Evolutionary conservation across 2,329 filamentous ascomycete genomes (phyloP).

Genomic region (Ceratocystiopsis brevicomis): DNA sequence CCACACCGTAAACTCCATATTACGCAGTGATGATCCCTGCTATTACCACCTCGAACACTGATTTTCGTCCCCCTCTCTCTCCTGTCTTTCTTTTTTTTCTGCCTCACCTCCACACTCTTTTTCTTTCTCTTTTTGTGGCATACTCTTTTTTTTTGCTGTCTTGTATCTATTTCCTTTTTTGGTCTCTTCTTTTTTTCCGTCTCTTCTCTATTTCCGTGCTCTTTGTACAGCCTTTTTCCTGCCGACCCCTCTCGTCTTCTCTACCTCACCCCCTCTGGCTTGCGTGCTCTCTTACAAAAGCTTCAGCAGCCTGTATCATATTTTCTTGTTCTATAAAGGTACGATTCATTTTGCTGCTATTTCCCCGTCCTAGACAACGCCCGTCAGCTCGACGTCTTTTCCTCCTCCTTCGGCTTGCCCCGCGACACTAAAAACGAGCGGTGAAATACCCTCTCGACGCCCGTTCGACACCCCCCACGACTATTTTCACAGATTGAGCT

Average conservation of each 20-base stretch:
- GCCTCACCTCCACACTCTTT: conserved; percentile 3
- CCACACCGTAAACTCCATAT: not conserved
- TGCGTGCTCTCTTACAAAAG: not conserved
- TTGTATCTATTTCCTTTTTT: not conserved
- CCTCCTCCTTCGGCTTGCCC: no score
- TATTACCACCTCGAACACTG: not conserved
- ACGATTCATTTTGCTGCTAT: not conserved
- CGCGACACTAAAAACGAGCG: no score
- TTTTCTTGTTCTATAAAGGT: conserved; percentile 10
- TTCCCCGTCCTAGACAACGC: no score
- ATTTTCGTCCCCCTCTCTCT: not conserved
- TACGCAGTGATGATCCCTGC: not conserved
- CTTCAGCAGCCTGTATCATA: conserved; percentile 9
- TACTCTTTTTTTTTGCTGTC: not conserved
- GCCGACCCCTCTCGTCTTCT: not conserved
- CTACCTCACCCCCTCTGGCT: not conserved
- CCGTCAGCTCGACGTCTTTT: not conserved
- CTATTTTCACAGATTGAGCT: no score
- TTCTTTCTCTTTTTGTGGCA: conserved; percentile 3
- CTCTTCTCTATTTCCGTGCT: not conserved
- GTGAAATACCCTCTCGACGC: no score
- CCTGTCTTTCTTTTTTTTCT: not conserved
- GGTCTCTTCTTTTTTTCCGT: not conserved
- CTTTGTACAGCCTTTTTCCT: not conserved
- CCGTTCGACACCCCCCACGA: no score